A percentile compares a stretch with the other conserved stretches of the same genome.
Conservation (phyloP, 2,329 filamentous ascomycete genomes). For the Bipolaris victoriae region DNA sequence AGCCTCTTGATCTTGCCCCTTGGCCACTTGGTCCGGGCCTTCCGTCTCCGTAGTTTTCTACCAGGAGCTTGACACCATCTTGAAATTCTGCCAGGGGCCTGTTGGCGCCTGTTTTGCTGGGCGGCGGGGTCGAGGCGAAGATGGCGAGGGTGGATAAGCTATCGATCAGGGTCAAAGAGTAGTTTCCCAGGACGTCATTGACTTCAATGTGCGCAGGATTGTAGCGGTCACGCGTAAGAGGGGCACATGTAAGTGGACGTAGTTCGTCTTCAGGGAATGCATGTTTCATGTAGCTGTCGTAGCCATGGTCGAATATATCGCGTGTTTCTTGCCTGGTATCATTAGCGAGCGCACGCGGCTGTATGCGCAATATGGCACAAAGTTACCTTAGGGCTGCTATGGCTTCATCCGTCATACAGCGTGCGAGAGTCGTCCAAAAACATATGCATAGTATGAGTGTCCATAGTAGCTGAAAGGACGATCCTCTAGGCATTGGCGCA, state of each 20-base stretch:
- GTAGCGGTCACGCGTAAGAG: slow-evolving; percentile 80
- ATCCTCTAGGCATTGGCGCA: slow-evolving; percentile 31
- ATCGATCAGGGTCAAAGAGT: slow-evolving; percentile 93
- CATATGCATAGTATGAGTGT: slow-evolving; percentile 38
- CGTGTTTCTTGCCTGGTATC: slow-evolving; percentile 53
- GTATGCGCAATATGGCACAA: not conserved
- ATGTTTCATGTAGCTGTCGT: slow-evolving; percentile 89
- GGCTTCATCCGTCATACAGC: slow-evolving; percentile 55
- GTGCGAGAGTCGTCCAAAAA: slow-evolving; percentile 42
- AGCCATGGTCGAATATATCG: slow-evolving; percentile 96
- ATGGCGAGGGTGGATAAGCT: slow-evolving; percentile 94
- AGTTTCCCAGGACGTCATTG: slow-evolving; percentile 96
- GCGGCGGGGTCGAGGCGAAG: slow-evolving; percentile 74
- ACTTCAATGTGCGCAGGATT: slow-evolving; percentile 83
- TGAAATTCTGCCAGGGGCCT: slow-evolving; percentile 69
- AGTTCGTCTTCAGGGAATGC: slow-evolving; percentile 97
- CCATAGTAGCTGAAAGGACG: slow-evolving; percentile 38
- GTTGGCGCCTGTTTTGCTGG: slow-evolving; percentile 62
- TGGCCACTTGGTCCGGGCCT: slow-evolving; percentile 69
- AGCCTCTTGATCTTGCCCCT: slow-evolving; percentile 77
- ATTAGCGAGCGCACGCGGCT: slow-evolving; percentile 15
- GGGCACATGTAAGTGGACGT: slow-evolving; percentile 81
- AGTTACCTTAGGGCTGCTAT: slow-evolving; percentile 47
- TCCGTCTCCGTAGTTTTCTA: slow-evolving; percentile 87
- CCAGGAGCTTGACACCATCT: slow-evolving; percentile 74